These are phyloP conservation scores for Chimonanthus salicifolius DNA, from an alignment of 164 flowering plant genomes.

Conservation along the genomic window DNA sequence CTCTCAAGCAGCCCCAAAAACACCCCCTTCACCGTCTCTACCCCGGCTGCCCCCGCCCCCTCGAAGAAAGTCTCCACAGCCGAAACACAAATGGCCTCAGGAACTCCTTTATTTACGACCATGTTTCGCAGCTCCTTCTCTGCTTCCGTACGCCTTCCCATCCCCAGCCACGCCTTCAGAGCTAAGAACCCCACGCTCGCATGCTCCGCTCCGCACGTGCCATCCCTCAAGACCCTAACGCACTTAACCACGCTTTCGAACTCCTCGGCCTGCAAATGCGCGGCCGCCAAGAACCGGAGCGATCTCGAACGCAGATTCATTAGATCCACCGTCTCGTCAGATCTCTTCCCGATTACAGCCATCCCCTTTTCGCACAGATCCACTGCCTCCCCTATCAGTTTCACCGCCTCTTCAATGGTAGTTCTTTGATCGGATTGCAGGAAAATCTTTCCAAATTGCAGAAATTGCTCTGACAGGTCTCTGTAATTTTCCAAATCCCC, in stretches of 20 bases:
- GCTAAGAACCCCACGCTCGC: slow-evolving; percentile 79
- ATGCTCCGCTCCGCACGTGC: slow-evolving; percentile 37
- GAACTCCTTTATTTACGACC: slow-evolving; percentile 67
- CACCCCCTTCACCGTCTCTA: slow-evolving; percentile 66
- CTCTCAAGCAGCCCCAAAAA: slow-evolving; percentile 70
- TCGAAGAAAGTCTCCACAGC: slow-evolving; percentile 79
- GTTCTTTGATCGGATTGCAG: slow-evolving; percentile 30
- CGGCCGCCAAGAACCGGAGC: slow-evolving; percentile 79
- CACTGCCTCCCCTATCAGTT: slow-evolving; percentile 75
- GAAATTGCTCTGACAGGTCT: slow-evolving; percentile 56
- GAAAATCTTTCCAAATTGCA: slow-evolving; percentile 56
- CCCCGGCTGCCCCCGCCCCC: slow-evolving; percentile 71
- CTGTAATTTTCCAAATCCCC: slow-evolving; percentile 49
- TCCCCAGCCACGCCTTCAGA: slow-evolving; percentile 88
- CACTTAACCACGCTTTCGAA: slow-evolving; percentile 88
- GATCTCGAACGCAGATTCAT: slow-evolving; percentile 46
- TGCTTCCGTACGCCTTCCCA: slow-evolving; percentile 68
- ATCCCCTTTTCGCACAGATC: slow-evolving; percentile 79
- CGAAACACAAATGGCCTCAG: slow-evolving; percentile 81
- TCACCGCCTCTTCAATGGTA: slow-evolving; percentile 48
- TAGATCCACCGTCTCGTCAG: slow-evolving; percentile 39
- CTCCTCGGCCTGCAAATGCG: slow-evolving; percentile 74
- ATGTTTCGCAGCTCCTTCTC: slow-evolving; percentile 88
- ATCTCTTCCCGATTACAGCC: slow-evolving; percentile 24
- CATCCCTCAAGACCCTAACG: slow-evolving; percentile 70